Base-by-base conservation (phyloP, 2,329 filamentous ascomycete genomes). In the Mollisiaceae sp. region DNA sequence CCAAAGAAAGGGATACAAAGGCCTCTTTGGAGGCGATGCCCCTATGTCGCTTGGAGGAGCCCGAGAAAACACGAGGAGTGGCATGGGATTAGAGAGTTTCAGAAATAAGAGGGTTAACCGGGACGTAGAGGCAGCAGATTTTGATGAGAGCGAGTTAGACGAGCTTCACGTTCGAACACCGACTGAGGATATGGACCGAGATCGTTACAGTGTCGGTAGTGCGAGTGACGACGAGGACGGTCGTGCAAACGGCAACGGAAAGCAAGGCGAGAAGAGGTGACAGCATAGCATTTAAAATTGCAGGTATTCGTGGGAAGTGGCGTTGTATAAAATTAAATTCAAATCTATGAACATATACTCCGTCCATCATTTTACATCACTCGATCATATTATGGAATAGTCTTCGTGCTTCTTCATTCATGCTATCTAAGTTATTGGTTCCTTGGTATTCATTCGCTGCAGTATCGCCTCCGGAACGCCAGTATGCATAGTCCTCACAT, bases 131-230 rank as follows among this genome's bases (percentile, higher is more conserved):
- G 84, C 86, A 0, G 85, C 82, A 2, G 87, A 89, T 71, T 90
- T 90, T 71, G 87, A 89, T 70, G 88, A 90, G 79, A 86, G 82
- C 69, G 86, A 89, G 75, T 77, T 90, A 52, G 87, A 89, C 65
- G 86, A 89, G 67, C 76, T 90, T 45, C 85, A 87, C 68, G 69
- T 76, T 15, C 59, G 63, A 54, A 74, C 72, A 9, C 72, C 74
- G n/a, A 73, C 70, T 12, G 73, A 76, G 60, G 70, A 73, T 20
- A 77, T 78, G 52, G 76, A 77, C 27, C 79, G 80, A 52, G 80
- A 82, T 64, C 81, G 81, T 69, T 90, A 90, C 74, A 84, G 82
- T 64, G 78, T 88, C 9, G 87, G 85, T 20, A 84, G 80, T 20
- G 85, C 81, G 60, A 87, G 85, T 71, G 85, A 87, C 61, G 85